Base-by-base conservation (phyloP, 148 eudicot genomes). In the Pharnaceum exiguum region DNA sequence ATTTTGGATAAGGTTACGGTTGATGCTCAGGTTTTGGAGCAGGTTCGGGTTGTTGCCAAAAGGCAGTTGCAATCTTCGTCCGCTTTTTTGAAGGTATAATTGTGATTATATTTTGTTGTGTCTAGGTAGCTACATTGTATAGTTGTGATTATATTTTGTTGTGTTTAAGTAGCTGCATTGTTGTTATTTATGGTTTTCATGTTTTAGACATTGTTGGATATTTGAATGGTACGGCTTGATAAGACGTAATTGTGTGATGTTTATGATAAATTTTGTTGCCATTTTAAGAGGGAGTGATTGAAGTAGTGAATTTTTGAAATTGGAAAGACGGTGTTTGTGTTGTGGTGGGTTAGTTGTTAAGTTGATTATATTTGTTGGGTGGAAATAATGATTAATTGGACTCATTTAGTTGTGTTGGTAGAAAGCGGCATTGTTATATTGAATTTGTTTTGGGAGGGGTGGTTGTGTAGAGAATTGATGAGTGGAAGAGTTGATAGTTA, bases 31-130 rank as follows among this genome's bases (percentile, higher is more conserved):
- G 75, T 86, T 58, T 57, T 89, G 77, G 95, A 94, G 60, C 91
- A 84, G 68, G 89, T 86, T 47, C 63, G 91, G 38, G 59, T 63
- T 19, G 75, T 82, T 48, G 79, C 95, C 3, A 94, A 84, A 77
- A 70, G 67, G 58, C 96, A 83, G 77, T 87, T 94, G 6, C 86
- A 75, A 45, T 86, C 79, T 18, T 82, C 83, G 62, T 52, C 80
- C 21, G 62, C 74, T 46, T 94, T 89, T 74, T 62, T 94, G 23
- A 94, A 86, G 95, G 96, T 89, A 76, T 42, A 53, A 1, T 29
- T 32, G 30, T 31, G 16, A 28, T 16, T 32, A 19, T 13, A 0
- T 22, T 50, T 5, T 4, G n/a, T 19, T 31, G 12, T 11, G 47
- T 16, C n/a, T 10, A 39, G 19, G 30, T 45, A 23, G 28, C 43